Percentiles rank a stretch among this genome's conserved stretches.
phyloP scores from a whole-genome alignment of 768 basidiomycete species.

The Trametes coccinea region DNA sequence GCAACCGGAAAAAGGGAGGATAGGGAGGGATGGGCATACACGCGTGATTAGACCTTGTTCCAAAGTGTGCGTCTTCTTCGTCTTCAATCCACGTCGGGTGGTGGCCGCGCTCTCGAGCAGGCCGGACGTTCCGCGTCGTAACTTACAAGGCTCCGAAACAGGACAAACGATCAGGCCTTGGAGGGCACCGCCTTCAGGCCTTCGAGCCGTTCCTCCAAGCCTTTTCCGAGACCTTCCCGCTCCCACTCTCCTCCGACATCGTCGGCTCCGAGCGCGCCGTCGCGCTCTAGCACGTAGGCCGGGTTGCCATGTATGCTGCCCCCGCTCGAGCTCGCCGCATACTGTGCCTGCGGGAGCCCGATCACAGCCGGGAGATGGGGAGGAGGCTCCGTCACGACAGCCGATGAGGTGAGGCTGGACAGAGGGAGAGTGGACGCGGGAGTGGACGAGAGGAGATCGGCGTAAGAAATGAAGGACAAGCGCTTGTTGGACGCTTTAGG shows the following conservation, averaged over 20 bases:
- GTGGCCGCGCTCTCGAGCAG: background rate
- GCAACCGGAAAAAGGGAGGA: background rate
- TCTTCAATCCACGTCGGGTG: background rate
- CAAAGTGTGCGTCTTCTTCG: conserved; percentile 1
- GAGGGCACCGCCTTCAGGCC: conserved; percentile 39
- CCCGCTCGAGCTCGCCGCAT: conserved; percentile 32
- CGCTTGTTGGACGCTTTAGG: conserved; percentile 61
- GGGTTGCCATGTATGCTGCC: conserved; percentile 28
- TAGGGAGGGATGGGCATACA: conserved; percentile 1
- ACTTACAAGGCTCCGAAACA: conserved; percentile 1
- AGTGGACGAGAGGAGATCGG: conserved; percentile 77
- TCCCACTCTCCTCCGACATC: conserved; percentile 87
- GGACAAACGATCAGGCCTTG: conserved; percentile 11
- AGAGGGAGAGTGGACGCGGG: conserved; percentile 74
- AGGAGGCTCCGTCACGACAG: conserved; percentile 56
- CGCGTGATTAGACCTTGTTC: conserved; percentile 12
- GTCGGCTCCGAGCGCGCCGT: conserved; percentile 40
- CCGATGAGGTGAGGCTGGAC: conserved; percentile 67
- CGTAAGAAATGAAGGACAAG: conserved; percentile 87
- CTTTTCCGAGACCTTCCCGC: conserved; percentile 77
- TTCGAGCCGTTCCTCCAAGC: conserved; percentile 82
- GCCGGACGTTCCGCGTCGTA: background rate
- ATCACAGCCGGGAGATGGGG: conserved; percentile 72
- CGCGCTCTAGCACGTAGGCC: conserved; percentile 26
- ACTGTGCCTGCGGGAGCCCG: conserved; percentile 39